Conservation (phyloP, 805 yeast genomes). For the Yamadazyma insecticola region DNA sequence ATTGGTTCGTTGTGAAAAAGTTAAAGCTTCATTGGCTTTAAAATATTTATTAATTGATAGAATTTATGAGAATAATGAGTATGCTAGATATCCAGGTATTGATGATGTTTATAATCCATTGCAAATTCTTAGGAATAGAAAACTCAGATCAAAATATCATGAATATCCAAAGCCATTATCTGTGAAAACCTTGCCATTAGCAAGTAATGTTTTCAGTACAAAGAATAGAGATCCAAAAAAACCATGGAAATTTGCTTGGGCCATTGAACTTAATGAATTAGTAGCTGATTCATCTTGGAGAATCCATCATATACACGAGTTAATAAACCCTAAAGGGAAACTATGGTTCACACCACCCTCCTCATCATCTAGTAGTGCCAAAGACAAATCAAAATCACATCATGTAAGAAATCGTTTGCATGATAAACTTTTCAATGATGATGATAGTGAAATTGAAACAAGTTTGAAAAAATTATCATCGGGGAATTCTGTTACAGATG, state of each 20-base stretch:
- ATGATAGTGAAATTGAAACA: constrained; percentile 9
- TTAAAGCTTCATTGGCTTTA: constrained; percentile 42
- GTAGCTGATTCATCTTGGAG: constrained; percentile 58
- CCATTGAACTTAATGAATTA: constrained; percentile 56
- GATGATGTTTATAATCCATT: constrained; percentile 78
- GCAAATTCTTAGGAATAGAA: constrained; percentile 74
- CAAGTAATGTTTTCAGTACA: constrained; percentile 59
- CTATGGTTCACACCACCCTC: constrained; percentile 45
- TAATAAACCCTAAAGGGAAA: constrained; percentile 40
- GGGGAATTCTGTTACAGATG: not conserved
- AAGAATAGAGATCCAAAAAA: constrained; percentile 23
- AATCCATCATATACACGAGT: constrained; percentile 49
- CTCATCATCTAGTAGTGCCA: constrained; percentile 3
- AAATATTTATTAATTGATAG: constrained; percentile 48
- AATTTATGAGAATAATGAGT: constrained; percentile 20
- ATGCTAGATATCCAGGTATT: constrained; percentile 39
- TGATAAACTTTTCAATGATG: constrained; percentile 28
- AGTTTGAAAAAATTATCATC: not conserved
- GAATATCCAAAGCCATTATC: constrained; percentile 43
- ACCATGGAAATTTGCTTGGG: constrained; percentile 53
- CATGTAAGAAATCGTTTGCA: constrained; percentile 21
- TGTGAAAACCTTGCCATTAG: constrained; percentile 50
- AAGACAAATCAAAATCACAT: not conserved
- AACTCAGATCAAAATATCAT: constrained; percentile 47
- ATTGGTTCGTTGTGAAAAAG: constrained; percentile 45